Conservation (phyloP, 202 grass and related monocot genomes). For the Carex arenaria region DNA sequence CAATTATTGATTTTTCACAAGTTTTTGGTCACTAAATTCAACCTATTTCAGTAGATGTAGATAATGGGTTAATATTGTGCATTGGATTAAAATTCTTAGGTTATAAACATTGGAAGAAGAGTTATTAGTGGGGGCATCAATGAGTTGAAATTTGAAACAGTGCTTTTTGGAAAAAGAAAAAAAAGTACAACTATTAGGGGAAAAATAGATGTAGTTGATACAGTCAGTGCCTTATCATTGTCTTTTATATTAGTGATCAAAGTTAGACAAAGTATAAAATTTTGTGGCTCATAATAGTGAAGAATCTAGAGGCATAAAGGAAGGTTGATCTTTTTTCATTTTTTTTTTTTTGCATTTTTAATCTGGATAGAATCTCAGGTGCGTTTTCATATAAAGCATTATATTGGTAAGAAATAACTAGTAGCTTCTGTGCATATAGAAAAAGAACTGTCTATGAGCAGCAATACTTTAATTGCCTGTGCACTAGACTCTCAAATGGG, state of each 20-base stretch:
- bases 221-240: not conserved
- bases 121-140: not conserved
- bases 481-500: not conserved
- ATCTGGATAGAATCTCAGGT: not conserved
- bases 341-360: not conserved
- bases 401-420: not conserved
- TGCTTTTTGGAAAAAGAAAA: not conserved
- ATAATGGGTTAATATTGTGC: not conserved
- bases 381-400: not conserved
- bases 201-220: not conserved
- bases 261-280: not conserved
- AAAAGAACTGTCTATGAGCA: not conserved
- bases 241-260: slow-evolving; percentile 1
- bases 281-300: not conserved
- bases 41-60: not conserved
- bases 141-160: not conserved
- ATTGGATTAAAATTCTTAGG: not conserved
- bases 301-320: not conserved
- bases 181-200: not conserved
- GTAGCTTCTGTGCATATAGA: not conserved
- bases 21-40: not conserved
- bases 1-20: not conserved
- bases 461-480: not conserved
- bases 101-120: not conserved
- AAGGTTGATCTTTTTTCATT: not conserved